These are phyloP conservation scores for Capsicum rhomboideum DNA, from an alignment of 257 asterid species.

Conservation along the genomic window DNA sequence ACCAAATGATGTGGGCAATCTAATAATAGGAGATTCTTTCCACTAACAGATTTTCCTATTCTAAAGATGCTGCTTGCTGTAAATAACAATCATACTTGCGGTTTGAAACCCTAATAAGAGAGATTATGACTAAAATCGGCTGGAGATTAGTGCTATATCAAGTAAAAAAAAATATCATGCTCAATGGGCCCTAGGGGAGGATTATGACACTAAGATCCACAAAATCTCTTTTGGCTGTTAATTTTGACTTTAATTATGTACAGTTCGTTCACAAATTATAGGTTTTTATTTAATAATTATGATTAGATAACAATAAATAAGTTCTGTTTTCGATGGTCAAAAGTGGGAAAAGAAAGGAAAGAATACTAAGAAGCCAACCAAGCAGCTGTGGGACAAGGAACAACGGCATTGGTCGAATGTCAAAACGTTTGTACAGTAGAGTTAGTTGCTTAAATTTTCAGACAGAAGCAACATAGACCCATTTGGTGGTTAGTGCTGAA, in stretches of 20 bases:
- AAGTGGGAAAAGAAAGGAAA: slow-evolving; percentile 11
- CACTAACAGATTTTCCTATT: slow-evolving; percentile 12
- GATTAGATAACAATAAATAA: slow-evolving; percentile 1
- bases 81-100: slow-evolving; percentile 8
- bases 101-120: slow-evolving; percentile 13
- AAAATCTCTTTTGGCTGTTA: slow-evolving; percentile 9
- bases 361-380: not conserved
- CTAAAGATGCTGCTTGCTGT: slow-evolving; percentile 7
- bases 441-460: slow-evolving; percentile 13
- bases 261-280: not conserved
- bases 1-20: slow-evolving; percentile 46
- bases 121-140: slow-evolving; percentile 21
- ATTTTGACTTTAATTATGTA: slow-evolving; percentile 3
- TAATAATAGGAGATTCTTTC: slow-evolving; percentile 26
- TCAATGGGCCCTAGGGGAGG: slow-evolving; percentile 15
- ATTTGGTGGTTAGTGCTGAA: slow-evolving; percentile 16
- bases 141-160: slow-evolving; percentile 26
- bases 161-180: slow-evolving; percentile 17
- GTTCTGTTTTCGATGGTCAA: slow-evolving; percentile 10
- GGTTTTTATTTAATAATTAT: not conserved
- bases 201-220: slow-evolving; percentile 17
- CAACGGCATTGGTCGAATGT: slow-evolving; percentile 10
- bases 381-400: slow-evolving; percentile 18
- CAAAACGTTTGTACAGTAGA: slow-evolving; percentile 19
- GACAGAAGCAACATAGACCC: slow-evolving; percentile 4